These are phyloP conservation scores for Arabis hirsuta DNA, from an alignment of 345 rosid species.

Conservation along the genomic window DNA sequence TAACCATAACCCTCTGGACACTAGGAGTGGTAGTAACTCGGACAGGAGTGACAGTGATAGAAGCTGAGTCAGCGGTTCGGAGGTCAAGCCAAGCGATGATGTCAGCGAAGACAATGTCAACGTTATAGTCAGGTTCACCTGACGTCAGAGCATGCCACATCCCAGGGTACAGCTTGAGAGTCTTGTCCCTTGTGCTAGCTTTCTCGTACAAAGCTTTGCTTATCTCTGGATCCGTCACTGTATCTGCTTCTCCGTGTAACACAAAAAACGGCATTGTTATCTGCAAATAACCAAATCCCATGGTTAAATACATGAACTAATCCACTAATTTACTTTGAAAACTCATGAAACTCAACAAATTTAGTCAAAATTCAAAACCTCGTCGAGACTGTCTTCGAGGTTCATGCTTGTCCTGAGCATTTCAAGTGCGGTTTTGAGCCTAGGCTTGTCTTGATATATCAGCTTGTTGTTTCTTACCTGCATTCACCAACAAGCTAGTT, in stretches of 20 bases:
- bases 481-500: conserved; percentile 19
- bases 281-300: conserved; percentile 42
- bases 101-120: conserved; percentile 78
- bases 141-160: conserved; percentile 98
- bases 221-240: conserved; percentile 92
- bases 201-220: conserved; percentile 84
- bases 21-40: conserved; percentile 30
- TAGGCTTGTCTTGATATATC: conserved; percentile 94
- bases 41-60: conserved; percentile 48
- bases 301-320: neutral
- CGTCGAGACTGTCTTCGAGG: conserved; percentile 69
- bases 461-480: conserved; percentile 84
- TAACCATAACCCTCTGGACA: conserved; percentile 2
- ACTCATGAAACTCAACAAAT: neutral
- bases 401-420: conserved; percentile 92
- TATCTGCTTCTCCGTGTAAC: conserved; percentile 91
- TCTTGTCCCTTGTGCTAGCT: conserved; percentile 86
- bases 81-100: conserved; percentile 77
- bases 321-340: neutral
- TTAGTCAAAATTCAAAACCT: conserved; percentile 47
- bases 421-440: conserved; percentile 94
- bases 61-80: conserved; percentile 45
- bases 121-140: conserved; percentile 84
- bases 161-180: conserved; percentile 78
- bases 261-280: conserved; percentile 83